phyloP scores from a whole-genome alignment of 495 filamentous ascomycete species.

The Barbatosphaeria neglecta region DNA sequence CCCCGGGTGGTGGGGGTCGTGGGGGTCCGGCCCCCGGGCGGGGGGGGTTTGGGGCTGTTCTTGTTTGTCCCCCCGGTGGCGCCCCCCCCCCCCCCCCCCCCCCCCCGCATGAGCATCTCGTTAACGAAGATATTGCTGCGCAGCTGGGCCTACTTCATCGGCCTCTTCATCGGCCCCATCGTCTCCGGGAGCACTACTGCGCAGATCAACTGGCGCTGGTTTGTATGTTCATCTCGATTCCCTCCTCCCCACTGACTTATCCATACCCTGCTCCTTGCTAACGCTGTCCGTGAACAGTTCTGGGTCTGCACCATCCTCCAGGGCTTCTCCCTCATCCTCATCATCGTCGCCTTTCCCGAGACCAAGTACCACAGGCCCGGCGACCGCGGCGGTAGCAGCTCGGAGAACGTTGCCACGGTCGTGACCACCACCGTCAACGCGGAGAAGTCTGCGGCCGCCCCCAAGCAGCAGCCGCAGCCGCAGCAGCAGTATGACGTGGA shows the following conservation, averaged over 20 bases:
- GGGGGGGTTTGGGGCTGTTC: too few relatives aligned
- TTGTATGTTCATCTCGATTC: constrained; percentile 29
- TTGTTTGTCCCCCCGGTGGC: too few relatives aligned
- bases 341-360: constrained; percentile 31
- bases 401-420: background rate
- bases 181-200: constrained; percentile 47
- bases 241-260: constrained; percentile 4
- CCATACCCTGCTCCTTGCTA: background rate
- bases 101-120: too few relatives aligned
- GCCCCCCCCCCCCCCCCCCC: too few relatives aligned
- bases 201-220: constrained; percentile 41
- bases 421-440: background rate
- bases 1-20: too few relatives aligned
- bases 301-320: constrained; percentile 17
- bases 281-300: constrained; percentile 2
- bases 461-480: too few relatives aligned
- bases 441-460: constrained; percentile 5
- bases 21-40: too few relatives aligned
- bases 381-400: too few relatives aligned
- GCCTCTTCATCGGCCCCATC: constrained; percentile 41
- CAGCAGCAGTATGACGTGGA: too few relatives aligned
- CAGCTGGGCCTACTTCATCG: constrained; percentile 26
- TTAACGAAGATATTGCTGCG: too few relatives aligned
- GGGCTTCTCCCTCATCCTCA: constrained; percentile 19
- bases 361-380: constrained; percentile 44